A percentile compares a stretch with the other conserved stretches of the same genome.
These are phyloP conservation scores for Blastobotrys americana DNA, from an alignment of 805 yeast genomes.

Conservation along the genomic window DNA sequence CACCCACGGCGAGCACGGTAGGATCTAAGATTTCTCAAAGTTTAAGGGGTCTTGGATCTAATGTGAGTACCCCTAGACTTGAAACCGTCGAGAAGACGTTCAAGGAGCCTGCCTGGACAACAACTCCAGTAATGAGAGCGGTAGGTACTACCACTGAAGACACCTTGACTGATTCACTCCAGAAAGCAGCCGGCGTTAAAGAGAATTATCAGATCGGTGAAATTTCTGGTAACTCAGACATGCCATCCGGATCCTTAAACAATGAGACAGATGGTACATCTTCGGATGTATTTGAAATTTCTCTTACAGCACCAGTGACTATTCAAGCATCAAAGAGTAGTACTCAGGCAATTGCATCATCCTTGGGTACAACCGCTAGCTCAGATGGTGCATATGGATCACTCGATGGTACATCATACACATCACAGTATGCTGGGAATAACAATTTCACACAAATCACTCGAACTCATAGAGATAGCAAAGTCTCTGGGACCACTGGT, in stretches of 20 bases:
- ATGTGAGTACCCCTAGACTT: not conserved
- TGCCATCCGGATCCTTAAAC: not conserved
- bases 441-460: not conserved
- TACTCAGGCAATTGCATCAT: not conserved
- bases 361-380: not conserved
- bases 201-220: not conserved
- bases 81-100: too few relatives aligned
- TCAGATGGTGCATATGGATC: not conserved
- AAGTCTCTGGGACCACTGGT: not conserved
- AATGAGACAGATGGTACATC: not conserved
- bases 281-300: not conserved
- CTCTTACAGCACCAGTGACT: not conserved
- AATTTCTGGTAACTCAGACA: not conserved
- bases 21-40: not conserved
- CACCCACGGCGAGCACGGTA: not conserved
- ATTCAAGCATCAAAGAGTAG: not conserved
- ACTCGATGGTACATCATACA: not conserved
- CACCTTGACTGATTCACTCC: not conserved
- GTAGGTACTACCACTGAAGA: not conserved
- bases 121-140: not conserved
- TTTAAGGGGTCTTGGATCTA: not conserved
- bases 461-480: not conserved
- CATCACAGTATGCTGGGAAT: constrained; percentile 26
- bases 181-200: not conserved
- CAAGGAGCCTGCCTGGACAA: too few relatives aligned